Evolutionary conservation across 345 rosid genomes (phyloP).

Genomic region (Murraya koenigii): DNA sequence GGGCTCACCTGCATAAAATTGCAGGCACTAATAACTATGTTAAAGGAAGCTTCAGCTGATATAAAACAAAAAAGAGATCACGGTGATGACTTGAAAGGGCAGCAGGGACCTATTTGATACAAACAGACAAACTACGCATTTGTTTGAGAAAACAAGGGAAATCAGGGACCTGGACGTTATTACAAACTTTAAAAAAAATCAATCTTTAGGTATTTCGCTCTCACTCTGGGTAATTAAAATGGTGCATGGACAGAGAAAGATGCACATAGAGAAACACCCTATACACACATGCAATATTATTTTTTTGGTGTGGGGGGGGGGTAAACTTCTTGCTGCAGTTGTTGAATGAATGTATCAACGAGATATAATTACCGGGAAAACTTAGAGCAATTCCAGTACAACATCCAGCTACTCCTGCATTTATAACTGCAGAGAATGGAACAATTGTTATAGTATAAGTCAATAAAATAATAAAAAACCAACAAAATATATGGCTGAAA

Average conservation of each 20-base stretch:
- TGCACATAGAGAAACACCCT: neutral
- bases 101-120: neutral
- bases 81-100: neutral
- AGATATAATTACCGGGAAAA: conserved; percentile 56
- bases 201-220: neutral
- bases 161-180: neutral
- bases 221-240: neutral
- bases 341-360: neutral
- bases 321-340: neutral
- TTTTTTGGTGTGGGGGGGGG: neutral
- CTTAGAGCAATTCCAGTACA: conserved; percentile 88
- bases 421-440: conserved; percentile 52
- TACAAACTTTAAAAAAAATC: too few species aligned
- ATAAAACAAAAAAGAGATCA: neutral
- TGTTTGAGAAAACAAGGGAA: neutral
- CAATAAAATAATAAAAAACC: neutral
- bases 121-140: neutral
- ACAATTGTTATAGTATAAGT: neutral
- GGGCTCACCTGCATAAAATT: conserved; percentile 55
- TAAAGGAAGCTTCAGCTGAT: neutral
- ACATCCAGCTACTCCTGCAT: conserved; percentile 93
- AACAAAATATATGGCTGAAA: neutral
- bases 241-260: neutral
- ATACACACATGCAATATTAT: neutral
- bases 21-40: neutral